Evolutionary conservation across 2,329 filamentous ascomycete species (phyloP), one percentile per base, ranked within the genome.

Genomic region (Hymenoscyphus scutula): DNA sequence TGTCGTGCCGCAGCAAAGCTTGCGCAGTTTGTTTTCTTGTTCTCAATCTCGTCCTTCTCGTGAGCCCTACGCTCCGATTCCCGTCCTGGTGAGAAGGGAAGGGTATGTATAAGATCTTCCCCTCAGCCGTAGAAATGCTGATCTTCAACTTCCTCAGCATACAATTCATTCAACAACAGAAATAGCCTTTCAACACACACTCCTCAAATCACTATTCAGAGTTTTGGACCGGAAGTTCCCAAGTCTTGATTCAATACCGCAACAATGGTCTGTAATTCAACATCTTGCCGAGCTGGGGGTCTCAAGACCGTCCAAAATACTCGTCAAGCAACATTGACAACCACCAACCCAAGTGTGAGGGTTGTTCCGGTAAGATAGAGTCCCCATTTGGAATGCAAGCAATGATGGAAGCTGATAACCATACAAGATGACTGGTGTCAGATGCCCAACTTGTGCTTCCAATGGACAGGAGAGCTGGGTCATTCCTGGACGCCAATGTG

Each of bases 401-500:
- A 48, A 48, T 19, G n/a, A 48, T 48, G 19, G 7, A 23, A 1
- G 41, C 41, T 48, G n/a, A 48, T 23, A 6, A 48, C n/a, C 41
- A 48, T 48, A 48, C 70, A 77, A 77, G 72, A 77, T 82, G 63
- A 78, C 82, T 4, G 82, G 82, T 10, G 80, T 82, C 29, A 76
- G 77, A 68, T 84, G 82, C 70, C 81, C 81, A 56, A 83, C 77
- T 4, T 84, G 82, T 67, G 76, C 77, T 58, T 70, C 74, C 51
- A 74, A 76, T 54, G 82, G 82, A 63, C 76, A 79, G 64, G 82
- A 84, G 68, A 80, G 81, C 53, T 84, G 82, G 82, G 82, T 84
- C 27, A 81, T 83, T 64, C 81, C 81, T 34, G 82, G 82, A 59
- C 78, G 80, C 62, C 74, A 75, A 58, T 84, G 82, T 69, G 78